These are phyloP conservation scores for Hymenoscyphus albidus DNA, from an alignment of 2,329 filamentous ascomycete species.

Conservation along the genomic window DNA sequence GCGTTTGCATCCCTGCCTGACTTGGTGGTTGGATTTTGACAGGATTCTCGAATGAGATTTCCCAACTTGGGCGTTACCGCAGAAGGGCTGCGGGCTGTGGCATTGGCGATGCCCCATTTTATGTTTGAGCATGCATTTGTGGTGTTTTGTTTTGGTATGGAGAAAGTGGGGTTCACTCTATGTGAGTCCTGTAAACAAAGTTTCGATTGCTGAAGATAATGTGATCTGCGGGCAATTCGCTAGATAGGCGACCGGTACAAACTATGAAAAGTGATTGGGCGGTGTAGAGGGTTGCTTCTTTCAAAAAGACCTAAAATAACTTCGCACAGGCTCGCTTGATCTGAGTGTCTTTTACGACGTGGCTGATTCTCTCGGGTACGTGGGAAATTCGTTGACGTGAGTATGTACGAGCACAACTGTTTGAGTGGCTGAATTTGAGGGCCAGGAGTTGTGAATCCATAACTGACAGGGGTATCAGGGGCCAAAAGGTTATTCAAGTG, in stretches of 20 bases:
- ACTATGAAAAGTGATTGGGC: too few relatives aligned
- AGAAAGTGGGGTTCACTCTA: too few relatives aligned
- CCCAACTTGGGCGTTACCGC: background rate
- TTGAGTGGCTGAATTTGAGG: background rate
- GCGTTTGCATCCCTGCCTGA: background rate
- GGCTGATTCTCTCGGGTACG: background rate
- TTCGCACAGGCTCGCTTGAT: background rate
- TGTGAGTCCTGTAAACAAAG: too few relatives aligned
- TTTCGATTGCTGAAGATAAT: too few relatives aligned
- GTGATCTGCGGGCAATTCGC: too few relatives aligned
- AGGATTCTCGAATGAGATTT: background rate
- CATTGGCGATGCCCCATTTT: background rate
- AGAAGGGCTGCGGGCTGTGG: background rate
- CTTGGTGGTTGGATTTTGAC: background rate
- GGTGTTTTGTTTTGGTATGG: too few relatives aligned
- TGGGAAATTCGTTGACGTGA: background rate
- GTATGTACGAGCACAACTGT: background rate
- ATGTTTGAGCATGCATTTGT: background rate
- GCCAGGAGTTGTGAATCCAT: background rate
- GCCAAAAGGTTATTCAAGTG: conserved; percentile 1
- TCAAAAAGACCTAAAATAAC: too few relatives aligned
- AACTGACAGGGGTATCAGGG: background rate
- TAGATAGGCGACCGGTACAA: too few relatives aligned
- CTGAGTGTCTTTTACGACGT: background rate
- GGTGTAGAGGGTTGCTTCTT: too few relatives aligned